Percentiles rank a stretch among this genome's conserved stretches.
Evolutionary conservation across 2,329 filamentous ascomycete genomes (phyloP).

Genomic region (Colletotrichum simmondsii): DNA sequence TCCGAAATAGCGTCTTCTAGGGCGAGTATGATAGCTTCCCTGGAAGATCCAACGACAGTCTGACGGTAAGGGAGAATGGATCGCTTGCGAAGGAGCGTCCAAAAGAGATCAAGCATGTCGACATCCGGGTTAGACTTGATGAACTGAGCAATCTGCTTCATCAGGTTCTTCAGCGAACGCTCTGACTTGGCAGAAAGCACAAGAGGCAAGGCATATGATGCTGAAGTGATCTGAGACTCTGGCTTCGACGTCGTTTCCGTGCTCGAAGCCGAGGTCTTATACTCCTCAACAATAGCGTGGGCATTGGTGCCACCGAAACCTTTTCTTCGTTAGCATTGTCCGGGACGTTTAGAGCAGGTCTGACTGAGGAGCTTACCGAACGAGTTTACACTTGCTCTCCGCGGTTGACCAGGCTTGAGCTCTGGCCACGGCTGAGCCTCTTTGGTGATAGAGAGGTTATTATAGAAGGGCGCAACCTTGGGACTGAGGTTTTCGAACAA

Average conservation of each 20-base stretch:
- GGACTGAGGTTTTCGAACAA: constrained; percentile 43
- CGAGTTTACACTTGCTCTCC: background rate
- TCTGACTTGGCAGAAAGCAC: constrained; percentile 7
- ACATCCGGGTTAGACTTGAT: background rate
- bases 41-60: background rate
- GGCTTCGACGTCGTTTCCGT: background rate
- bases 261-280: background rate
- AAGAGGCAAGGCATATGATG: constrained; percentile 4
- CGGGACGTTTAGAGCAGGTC: background rate
- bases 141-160: background rate
- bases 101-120: constrained; percentile 4
- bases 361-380: background rate
- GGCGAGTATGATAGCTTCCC: background rate
- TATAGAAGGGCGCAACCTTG: constrained; percentile 37
- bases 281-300: constrained; percentile 15
- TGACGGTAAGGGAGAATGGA: background rate
- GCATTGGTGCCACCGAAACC: constrained; percentile 25
- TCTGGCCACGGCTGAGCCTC: background rate
- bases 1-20: background rate
- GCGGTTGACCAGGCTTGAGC: background rate
- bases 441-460: background rate
- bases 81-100: background rate
- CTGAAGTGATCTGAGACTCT: background rate
- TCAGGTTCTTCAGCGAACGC: background rate
- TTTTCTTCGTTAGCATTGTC: background rate